Evolutionary conservation across 345 rosid genomes (phyloP).

Genomic region (Melastoma malabathricum): DNA sequence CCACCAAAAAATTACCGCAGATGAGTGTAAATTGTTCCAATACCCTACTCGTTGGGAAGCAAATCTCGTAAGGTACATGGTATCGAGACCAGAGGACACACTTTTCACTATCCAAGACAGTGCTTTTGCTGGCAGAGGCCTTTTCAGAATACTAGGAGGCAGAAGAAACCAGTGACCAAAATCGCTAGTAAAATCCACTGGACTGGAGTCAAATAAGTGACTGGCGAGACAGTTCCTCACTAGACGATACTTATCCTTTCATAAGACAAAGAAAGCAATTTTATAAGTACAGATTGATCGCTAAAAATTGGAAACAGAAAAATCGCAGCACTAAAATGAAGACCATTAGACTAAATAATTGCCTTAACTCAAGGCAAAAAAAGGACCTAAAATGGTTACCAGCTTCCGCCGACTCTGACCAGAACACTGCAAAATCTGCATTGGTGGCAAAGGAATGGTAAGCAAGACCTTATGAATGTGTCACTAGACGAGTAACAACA

Average conservation of each 20-base stretch:
- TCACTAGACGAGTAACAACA: neutral
- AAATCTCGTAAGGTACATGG: slow-evolving; percentile 73
- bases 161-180: slow-evolving; percentile 55
- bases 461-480: neutral
- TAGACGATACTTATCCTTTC: slow-evolving; percentile 55
- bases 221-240: slow-evolving; percentile 71
- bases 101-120: slow-evolving; percentile 77
- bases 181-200: slow-evolving; percentile 77
- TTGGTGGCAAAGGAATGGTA: neutral
- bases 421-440: slow-evolving; percentile 46
- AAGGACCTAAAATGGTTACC: slow-evolving; percentile 19
- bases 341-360: too few relatives aligned
- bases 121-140: slow-evolving; percentile 57
- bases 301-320: neutral
- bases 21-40: slow-evolving; percentile 70
- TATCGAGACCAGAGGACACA: slow-evolving; percentile 60
- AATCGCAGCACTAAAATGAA: neutral
- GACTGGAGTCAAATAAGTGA: slow-evolving; percentile 80
- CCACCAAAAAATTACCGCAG: slow-evolving; percentile 45
- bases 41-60: slow-evolving; percentile 77
- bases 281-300: neutral
- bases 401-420: slow-evolving; percentile 47
- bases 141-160: slow-evolving; percentile 48
- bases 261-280: slow-evolving; percentile 7
- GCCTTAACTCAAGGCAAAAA: neutral